Evolutionary conservation across 176 grass and related monocot species (phyloP).

Genomic region (Alloteropsis semialata): DNA sequence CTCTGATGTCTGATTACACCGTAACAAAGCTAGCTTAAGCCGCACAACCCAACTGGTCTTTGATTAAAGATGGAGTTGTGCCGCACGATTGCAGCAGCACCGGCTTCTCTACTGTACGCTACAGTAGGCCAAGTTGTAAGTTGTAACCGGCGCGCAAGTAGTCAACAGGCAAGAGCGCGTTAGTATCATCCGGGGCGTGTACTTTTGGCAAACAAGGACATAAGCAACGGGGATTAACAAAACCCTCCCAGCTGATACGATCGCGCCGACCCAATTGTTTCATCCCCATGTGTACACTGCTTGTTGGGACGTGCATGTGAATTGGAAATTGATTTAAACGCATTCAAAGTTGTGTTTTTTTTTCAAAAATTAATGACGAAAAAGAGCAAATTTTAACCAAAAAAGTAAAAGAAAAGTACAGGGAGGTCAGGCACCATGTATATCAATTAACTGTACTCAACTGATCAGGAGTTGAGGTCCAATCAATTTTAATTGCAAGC

Average conservation of each 20-base stretch:
- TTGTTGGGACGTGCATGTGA: neutral
- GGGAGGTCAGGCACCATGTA: no score
- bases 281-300: neutral
- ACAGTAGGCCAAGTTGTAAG: no score
- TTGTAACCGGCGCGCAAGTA: no score
- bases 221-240: neutral
- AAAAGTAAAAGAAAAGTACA: no score
- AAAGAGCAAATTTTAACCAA: no score
- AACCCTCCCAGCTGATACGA: neutral
- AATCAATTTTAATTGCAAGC: no score
- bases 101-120: neutral
- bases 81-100: neutral
- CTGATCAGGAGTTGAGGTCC: neutral
- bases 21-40: no score
- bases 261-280: neutral
- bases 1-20: neutral
- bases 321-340: neutral
- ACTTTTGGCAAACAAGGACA: neutral
- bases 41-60: no score
- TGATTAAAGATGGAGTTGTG: neutral
- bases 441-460: neutral
- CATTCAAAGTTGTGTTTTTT: neutral
- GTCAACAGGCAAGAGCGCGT: neutral
- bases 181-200: neutral
- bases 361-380: no score